Conservation (phyloP, 306 rosid genomes). For the Purshia tridentata region DNA sequence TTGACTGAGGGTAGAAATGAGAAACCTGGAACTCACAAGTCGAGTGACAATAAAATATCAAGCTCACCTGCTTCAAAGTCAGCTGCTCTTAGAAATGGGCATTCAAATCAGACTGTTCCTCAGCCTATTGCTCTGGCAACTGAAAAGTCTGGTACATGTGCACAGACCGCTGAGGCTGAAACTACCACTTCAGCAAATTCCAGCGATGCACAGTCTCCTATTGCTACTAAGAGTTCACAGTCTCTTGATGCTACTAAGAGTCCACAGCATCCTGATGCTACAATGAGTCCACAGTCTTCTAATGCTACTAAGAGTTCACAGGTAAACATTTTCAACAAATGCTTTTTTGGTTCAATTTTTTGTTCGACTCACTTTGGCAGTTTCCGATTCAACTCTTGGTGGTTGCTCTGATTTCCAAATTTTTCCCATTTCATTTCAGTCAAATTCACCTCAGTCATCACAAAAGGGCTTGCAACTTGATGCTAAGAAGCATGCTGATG, state of each 20-base stretch:
- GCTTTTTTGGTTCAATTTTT: background rate
- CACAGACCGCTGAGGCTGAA: constrained; percentile 43
- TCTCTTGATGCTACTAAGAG: constrained; percentile 47
- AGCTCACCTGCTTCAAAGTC: constrained; percentile 48
- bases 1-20: constrained; percentile 44
- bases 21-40: constrained; percentile 46
- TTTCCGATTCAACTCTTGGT: background rate
- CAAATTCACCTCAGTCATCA: constrained; percentile 64
- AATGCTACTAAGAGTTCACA: constrained; percentile 47
- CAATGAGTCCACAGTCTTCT: constrained; percentile 53
- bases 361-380: background rate
- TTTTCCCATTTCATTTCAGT: constrained; percentile 40
- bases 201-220: constrained; percentile 44
- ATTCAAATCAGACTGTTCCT: constrained; percentile 45
- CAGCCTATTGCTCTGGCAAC: constrained; percentile 50
- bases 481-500: constrained; percentile 65
- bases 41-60: constrained; percentile 36
- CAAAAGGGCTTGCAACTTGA: constrained; percentile 46
- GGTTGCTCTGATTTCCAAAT: constrained; percentile 8
- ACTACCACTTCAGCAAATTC: constrained; percentile 45
- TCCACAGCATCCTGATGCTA: constrained; percentile 53
- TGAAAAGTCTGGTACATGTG: constrained; percentile 43
- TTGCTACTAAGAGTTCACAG: constrained; percentile 50
- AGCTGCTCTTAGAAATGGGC: constrained; percentile 37
- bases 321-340: background rate